These are phyloP conservation scores for Oxytropis ochrocephala DNA, from an alignment of 306 rosid genomes.

Conservation along the genomic window DNA sequence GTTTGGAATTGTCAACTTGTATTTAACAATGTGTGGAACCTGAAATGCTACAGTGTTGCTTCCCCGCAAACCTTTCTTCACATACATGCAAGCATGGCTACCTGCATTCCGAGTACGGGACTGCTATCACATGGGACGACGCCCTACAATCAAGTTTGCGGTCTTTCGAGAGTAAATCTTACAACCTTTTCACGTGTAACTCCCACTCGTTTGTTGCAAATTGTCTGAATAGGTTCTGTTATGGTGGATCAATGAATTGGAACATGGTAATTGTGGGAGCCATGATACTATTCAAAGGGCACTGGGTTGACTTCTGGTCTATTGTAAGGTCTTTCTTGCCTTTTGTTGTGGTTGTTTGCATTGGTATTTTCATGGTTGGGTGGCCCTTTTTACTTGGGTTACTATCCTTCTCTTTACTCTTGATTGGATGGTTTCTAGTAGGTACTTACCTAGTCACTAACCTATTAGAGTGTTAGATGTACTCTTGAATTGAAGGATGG, in stretches of 20 bases:
- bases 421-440: conserved; percentile 67
- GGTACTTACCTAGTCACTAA: conserved; percentile 53
- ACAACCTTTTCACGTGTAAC: conserved; percentile 94
- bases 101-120: conserved; percentile 62
- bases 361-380: conserved; percentile 67
- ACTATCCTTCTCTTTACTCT: conserved; percentile 52
- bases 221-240: conserved; percentile 67
- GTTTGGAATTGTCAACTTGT: not conserved
- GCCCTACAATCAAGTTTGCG: conserved; percentile 52
- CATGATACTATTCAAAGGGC: conserved; percentile 68
- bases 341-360: conserved; percentile 53
- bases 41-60: conserved; percentile 71
- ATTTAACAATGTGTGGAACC: conserved; percentile 19
- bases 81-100: conserved; percentile 72
- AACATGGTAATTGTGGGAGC: conserved; percentile 79
- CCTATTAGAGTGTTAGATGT: conserved; percentile 55
- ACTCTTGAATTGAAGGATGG: conserved; percentile 14
- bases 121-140: conserved; percentile 83
- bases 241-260: conserved; percentile 80
- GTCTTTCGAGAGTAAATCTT: conserved; percentile 53
- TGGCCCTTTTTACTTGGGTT: conserved; percentile 74
- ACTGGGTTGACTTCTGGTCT: conserved; percentile 67
- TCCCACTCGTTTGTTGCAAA: conserved; percentile 72
- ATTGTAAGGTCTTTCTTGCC: conserved; percentile 75
- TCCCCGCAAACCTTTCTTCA: conserved; percentile 58